Evolutionary conservation across 2,329 filamentous ascomycete genomes (phyloP), one percentile per base, ranked within the genome.

Genomic region (Colletotrichum salicis): DNA sequence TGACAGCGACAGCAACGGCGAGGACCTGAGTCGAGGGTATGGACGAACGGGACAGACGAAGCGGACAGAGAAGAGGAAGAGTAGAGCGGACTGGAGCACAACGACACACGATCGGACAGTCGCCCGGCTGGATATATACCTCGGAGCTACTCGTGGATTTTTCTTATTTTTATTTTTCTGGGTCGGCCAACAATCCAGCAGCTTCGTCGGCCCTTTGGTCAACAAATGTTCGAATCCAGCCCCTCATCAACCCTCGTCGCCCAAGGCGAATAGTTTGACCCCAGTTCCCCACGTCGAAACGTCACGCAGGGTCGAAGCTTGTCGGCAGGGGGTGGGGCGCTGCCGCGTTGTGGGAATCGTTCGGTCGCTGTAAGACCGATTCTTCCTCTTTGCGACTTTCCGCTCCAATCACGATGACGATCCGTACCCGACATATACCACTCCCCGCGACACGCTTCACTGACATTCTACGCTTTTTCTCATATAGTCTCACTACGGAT

Each of bases 221-320:
- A 48, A n/a, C 41, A 48, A 48, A n/a, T 64, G 60, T 56, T 70
- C 63, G 27, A 61, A 64, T 33, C 29, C 58, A 70, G 55, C 70
- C 65, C 70, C 70, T 64, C 70, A 41, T 64, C 51, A 64, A 15
- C 48, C 69, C 57, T 61, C 58, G 45, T 51, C 57, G 29, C 59
- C 63, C 64, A 64, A 71, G 64, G 59, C 69, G 69, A 71, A 69
- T 59, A 48, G 64, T 55, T 48, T 52, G 35, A 63, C 69, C 69
- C 69, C 62, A 65, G 60, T 73, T 72, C 72, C 72, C 72, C 72
- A 65, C 72, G 70, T 59, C 69, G 70, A 57, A 72, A 72, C 56
- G 70, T 73, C 72, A 70, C 72, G 72, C 72, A 73, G 70, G 72
- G 72, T 73, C 72, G 72, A 73, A 73, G 72, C 72, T 73, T 73